Base-by-base conservation (phyloP, 148 eudicot genomes). In the Heliosperma pusillum region DNA sequence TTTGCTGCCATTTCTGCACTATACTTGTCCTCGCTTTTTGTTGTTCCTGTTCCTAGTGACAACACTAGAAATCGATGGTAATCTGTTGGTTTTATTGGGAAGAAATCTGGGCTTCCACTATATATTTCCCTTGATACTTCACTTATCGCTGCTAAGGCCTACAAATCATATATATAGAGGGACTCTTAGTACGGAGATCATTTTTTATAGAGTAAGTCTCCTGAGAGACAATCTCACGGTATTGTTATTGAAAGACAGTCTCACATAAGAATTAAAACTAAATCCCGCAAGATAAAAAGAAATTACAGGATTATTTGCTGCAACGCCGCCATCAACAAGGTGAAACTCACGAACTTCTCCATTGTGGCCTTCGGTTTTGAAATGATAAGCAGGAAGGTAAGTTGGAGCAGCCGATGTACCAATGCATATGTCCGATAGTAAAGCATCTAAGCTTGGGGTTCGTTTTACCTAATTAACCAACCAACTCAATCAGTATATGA, bases 351-450 rank as follows among this genome's bases (percentile, higher is more conserved):
- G 75, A 11, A 56, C 42, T 33, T 68, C 79, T 17, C 80, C 86
- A 4, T 69, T 66, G 6, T 60, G 52, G 3, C 75, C 78, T 50
- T 71, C 66, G 19, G 77, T 80, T 25, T 42, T 67, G 40, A 87
- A 87, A 29, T 77, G 58, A 55, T 84, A 82, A 19, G 89, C 73
- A 7, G 89, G 87, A 20, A 84, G 83, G 27, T 70, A 79, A 13
- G 86, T 84, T 58, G 89, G 89, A 44, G 89, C 86, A 70, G 87
- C 89, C 1, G 86, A 82, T 20, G 87, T 84, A 26, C 80, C 76
- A 12, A 82, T 87, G 75, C 87, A 84, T 70, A 85, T 78, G 36
- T 87, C 89, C 1, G 86, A 79, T 13, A 86, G 82, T 22, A 66
- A 61, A 2, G 85, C 87, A 75, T 86, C 82, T 27, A 80, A 12